A percentile compares a stretch with the other conserved stretches of the same genome.
These are phyloP conservation scores for Fusarium goolgardi DNA, from an alignment of 2,329 filamentous ascomycete species.

Conservation along the genomic window DNA sequence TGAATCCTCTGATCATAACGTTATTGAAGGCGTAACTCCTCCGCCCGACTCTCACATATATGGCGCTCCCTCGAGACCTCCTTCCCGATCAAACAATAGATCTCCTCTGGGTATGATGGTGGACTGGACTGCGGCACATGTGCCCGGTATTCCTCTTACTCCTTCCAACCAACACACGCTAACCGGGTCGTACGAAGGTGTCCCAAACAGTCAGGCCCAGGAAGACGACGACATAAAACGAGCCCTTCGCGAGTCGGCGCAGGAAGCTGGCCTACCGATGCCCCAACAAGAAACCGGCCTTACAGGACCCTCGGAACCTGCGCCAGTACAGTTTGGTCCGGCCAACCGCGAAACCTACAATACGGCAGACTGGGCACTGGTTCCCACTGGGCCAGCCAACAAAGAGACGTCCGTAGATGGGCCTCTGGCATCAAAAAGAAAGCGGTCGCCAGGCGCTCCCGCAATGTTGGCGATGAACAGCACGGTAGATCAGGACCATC, in stretches of 20 bases:
- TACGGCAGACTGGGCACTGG: slow-evolving; percentile 68
- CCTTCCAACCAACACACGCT: slow-evolving; percentile 39
- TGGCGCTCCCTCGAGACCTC: slow-evolving; percentile 69
- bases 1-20: slow-evolving; percentile 60
- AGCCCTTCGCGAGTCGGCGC: slow-evolving; percentile 67
- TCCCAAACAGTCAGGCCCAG: slow-evolving; percentile 54
- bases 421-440: slow-evolving; percentile 56
- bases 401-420: slow-evolving; percentile 34
- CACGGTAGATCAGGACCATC: slow-evolving; percentile 52
- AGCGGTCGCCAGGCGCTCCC: slow-evolving; percentile 57
- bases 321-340: slow-evolving; percentile 68
- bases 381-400: slow-evolving; percentile 53
- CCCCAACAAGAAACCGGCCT: slow-evolving; percentile 64
- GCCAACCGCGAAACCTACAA: slow-evolving; percentile 68
- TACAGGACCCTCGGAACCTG: slow-evolving; percentile 53
- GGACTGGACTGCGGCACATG: slow-evolving; percentile 59
- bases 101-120: slow-evolving; percentile 66
- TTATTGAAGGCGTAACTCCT: slow-evolving; percentile 59
- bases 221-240: slow-evolving; percentile 68
- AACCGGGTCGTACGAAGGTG: slow-evolving; percentile 51
- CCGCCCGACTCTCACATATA: slow-evolving; percentile 55
- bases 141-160: slow-evolving; percentile 54
- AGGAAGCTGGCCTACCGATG: slow-evolving; percentile 60
- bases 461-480: slow-evolving; percentile 62
- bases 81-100: slow-evolving; percentile 67